Evolutionary conservation across 2,329 filamentous ascomycete species (phyloP), one percentile per base, ranked within the genome.

Genomic region (Verticillium zaregamsianum): DNA sequence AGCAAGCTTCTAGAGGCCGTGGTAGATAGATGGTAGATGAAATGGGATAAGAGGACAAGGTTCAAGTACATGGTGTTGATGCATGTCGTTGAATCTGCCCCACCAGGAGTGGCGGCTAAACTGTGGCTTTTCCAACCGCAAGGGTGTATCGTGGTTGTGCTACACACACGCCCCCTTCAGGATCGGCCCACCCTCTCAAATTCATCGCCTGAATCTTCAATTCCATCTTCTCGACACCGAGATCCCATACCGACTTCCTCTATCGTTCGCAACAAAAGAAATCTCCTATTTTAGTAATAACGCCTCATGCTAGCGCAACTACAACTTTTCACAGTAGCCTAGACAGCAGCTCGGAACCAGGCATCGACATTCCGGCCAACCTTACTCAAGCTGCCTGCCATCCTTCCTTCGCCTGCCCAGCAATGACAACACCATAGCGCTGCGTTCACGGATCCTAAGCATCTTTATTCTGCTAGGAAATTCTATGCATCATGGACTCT

Each of bases 1-100:
- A 65, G 5, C 61, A 59, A 5, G 61, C 59, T 15, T 55, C 49
- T 23, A 14, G 5, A 25, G 20, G 55, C 58, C 63, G 35, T 49
- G 49, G 25, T 64, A 61, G 17, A 66, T 12, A 11, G 20, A 23
- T 52, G 20, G 20, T 11, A 52, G 23, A 20, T 20, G 17, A 52
- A 5, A 52, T 20, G 20, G n/a, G 20, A 52, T 5, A 20, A 14
- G 12, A 20, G 45, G n/a, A 25, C 45, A 52, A 52, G 45, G 45
- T 52, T 11, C 45, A 12, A 23, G 20, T 52, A 52, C 45, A 52
- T 52, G 45, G 45, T 52, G 45, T 52, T 52, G 20, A 52, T 52
- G 17, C 45, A 52, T 52, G 45, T 52, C 45, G 45, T 52, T 52
- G 45, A 52, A 52, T 25, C n/a, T 20, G n/a, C 45, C 45, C n/a